Evolutionary conservation across 2,329 filamentous ascomycete species (phyloP), one percentile per base, ranked within the genome.

Genomic region (Dactylonectria macrodidyma): DNA sequence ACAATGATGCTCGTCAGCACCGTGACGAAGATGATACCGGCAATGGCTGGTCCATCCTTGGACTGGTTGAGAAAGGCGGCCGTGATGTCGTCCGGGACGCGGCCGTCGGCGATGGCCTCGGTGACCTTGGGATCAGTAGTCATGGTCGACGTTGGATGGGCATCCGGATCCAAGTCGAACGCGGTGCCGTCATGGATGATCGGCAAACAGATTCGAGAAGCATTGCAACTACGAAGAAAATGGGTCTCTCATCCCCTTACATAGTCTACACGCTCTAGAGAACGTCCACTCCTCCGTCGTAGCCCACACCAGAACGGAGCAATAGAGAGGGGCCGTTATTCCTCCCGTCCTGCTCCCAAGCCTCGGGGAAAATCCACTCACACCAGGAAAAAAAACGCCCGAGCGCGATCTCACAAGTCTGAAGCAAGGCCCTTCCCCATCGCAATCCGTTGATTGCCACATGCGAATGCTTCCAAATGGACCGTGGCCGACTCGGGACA

Each of bases 1-100:
- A 84, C 81, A 19, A 84, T 58, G 1, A 81, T 48, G 51, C 74
- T 74, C 2, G 81, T 79, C 46, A 84, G 22, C 14, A 73, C 73
- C 2, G 78, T 76, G 34, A 84, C 77, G 57, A 83, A 73, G 19
- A 83, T 75, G 38, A 84, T 84, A 2, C 80, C 82, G 5, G 76
- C 75, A 68, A 84, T 81, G 6, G 83, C 78, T 1, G 80, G 69
- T 8, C 70, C 67, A 58, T 84, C 83, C 34, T 75, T 79, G 58
- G 73, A 78, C 70, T 84, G 72, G 62, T 78, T 76, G 48, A 84
- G 77, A 57, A 79, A 81, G 1, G 68, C 78, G 14, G 75, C 75
- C 1, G 79, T 79, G 57, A 83, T 72, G 19, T 62, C 75, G 0
- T 78, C 66, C 2, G 82, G 81, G 16, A 84, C 78, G 9, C 73